Percentiles rank a stretch among this genome's conserved stretches.
Conservation (phyloP, 1,284 basidiomycete species). For the Erythrobasidium hasegawianum region DNA sequence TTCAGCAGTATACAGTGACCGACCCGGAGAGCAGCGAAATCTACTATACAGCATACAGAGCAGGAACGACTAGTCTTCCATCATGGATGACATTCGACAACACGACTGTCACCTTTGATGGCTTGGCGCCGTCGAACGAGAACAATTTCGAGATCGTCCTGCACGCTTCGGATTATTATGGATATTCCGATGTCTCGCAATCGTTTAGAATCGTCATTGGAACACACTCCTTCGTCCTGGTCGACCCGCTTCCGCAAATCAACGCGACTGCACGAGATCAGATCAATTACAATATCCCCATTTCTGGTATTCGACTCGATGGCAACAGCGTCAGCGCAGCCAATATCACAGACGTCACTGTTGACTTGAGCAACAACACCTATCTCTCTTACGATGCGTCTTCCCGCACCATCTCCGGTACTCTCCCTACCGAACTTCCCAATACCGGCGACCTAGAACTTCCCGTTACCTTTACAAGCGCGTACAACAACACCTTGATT, state of each 20-base stretch:
- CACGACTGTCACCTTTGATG: conserved; percentile 68
- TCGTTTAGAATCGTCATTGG: conserved; percentile 50
- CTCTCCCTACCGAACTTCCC: conserved; percentile 53
- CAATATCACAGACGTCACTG: conserved; percentile 44
- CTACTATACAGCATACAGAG: conserved; percentile 64
- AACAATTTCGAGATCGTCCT: conserved; percentile 39
- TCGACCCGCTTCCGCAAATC: conserved; percentile 58
- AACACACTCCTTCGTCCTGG: conserved; percentile 60
- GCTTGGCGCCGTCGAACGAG: conserved; percentile 59
- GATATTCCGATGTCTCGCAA: conserved; percentile 42
- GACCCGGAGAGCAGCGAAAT: conserved; percentile 51
- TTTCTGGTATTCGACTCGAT: conserved; percentile 60
- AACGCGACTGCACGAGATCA: conserved; percentile 55
- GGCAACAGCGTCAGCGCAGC: conserved; percentile 51
- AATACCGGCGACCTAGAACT: conserved; percentile 52
- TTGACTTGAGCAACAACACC: conserved; percentile 54
- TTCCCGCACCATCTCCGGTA: conserved; percentile 62
- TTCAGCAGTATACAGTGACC: conserved; percentile 64
- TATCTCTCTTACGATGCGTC: conserved; percentile 65
- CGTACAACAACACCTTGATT: conserved; percentile 59
- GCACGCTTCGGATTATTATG: conserved; percentile 40
- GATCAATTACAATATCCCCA: conserved; percentile 47
- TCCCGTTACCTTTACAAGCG: conserved; percentile 60
- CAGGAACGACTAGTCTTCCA: conserved; percentile 67
- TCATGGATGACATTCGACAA: conserved; percentile 70